Percentiles rank a stretch among this genome's conserved stretches.
Conservation (phyloP, 1,139 yeast genomes). For the Meyerozyma athensensis region DNA sequence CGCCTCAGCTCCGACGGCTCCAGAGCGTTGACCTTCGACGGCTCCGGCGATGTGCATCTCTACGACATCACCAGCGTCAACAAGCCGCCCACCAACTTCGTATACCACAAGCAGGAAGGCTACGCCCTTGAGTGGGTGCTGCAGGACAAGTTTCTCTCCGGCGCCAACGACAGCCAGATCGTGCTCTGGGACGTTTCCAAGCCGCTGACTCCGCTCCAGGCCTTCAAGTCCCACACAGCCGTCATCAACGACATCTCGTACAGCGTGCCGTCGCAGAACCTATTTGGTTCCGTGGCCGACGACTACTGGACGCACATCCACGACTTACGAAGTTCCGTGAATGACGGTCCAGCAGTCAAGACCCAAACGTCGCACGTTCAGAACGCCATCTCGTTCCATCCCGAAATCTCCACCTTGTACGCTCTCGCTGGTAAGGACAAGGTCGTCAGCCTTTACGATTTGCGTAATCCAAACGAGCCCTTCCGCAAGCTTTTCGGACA, state of each 20-base stretch:
- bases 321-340: slow-evolving; percentile 48
- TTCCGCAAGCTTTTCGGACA: slow-evolving; percentile 50
- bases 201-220: slow-evolving; percentile 39
- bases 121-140: slow-evolving; percentile 64
- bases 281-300: slow-evolving; percentile 73
- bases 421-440: slow-evolving; percentile 56
- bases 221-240: slow-evolving; percentile 43
- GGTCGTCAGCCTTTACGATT: slow-evolving; percentile 45
- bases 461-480: slow-evolving; percentile 44
- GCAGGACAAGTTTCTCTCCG: slow-evolving; percentile 51
- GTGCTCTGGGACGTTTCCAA: slow-evolving; percentile 63
- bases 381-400: slow-evolving; percentile 48
- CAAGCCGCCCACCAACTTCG: slow-evolving; percentile 33
- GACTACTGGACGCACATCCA: slow-evolving; percentile 63
- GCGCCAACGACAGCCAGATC: slow-evolving; percentile 62
- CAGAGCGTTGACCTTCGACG: slow-evolving; percentile 46
- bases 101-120: slow-evolving; percentile 64
- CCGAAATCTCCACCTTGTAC: slow-evolving; percentile 37
- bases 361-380: slow-evolving; percentile 43
- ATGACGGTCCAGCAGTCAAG: slow-evolving; percentile 37
- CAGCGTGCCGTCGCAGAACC: slow-evolving; percentile 38
- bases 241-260: slow-evolving; percentile 56
- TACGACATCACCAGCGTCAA: slow-evolving; percentile 26
- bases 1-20: slow-evolving; percentile 32
- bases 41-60: slow-evolving; percentile 44